phyloP scores from a whole-genome alignment of 2,329 filamentous ascomycete genomes.

The Monosporascus sp. region DNA sequence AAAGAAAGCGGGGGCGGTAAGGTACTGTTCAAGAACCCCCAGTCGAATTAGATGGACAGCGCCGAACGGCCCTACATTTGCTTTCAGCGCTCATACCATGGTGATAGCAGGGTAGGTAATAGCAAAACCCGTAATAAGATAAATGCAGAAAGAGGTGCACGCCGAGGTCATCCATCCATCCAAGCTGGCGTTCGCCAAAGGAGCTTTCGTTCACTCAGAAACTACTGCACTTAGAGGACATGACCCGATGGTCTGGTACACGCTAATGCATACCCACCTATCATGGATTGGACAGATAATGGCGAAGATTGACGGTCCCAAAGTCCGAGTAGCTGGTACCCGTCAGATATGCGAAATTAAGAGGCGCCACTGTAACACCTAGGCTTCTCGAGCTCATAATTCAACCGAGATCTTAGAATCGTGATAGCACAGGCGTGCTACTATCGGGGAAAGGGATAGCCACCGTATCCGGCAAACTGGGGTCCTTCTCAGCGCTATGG shows the following conservation, averaged over 20 bases:
- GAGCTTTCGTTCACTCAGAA: slow-evolving; percentile 9
- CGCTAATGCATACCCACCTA: slow-evolving; percentile 27
- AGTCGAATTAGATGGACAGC: not conserved
- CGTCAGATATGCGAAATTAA: not conserved
- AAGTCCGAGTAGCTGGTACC: not conserved
- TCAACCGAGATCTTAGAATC: not conserved
- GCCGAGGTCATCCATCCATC: not conserved
- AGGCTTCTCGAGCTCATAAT: not conserved
- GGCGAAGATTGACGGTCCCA: slow-evolving; percentile 4
- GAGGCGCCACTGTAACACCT: not conserved
- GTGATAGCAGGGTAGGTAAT: not conserved
- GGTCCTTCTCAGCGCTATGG: not conserved
- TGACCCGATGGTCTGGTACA: slow-evolving; percentile 30
- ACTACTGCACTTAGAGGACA: slow-evolving; percentile 20
- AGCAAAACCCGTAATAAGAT: not conserved
- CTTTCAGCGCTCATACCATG: not conserved
- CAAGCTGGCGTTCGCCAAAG: not conserved
- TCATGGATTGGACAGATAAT: slow-evolving; percentile 24
- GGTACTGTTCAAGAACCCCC: not conserved
- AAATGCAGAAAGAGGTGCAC: not conserved
- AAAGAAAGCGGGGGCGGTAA: not conserved
- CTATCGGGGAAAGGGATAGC: not conserved
- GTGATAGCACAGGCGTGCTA: not conserved
- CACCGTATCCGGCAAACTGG: not conserved
- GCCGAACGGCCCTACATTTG: not conserved